Evolutionary conservation across 495 filamentous ascomycete genomes (phyloP), one percentile per base, ranked within the genome.

Genomic region (Aspergillus affinis): DNA sequence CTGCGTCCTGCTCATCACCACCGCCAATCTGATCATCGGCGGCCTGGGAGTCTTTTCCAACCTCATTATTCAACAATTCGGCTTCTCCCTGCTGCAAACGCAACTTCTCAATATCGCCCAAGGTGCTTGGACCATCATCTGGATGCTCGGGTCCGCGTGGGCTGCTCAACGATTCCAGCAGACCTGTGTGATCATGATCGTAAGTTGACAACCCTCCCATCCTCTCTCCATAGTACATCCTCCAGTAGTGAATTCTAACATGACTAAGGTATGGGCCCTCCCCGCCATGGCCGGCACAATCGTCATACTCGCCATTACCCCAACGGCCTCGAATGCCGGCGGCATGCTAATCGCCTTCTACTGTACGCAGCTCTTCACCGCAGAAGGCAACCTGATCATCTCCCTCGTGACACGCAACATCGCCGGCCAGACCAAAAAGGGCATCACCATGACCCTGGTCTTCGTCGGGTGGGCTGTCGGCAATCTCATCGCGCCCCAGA

Each of bases 341-440:
- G 63, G 63, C 30, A 61, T 68, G 54, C 57, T 71, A 29, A 61
- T 69, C 44, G 64, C 62, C 12, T 66, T 67, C 60, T 69, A 69
- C 57, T 66, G 64, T 61, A 69, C 67, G 17, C 67, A 65, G 20
- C 67, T 61, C 41, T 59, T 69, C 60, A 58, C 58, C 0, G 64
- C 64, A 4, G 55, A 64, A 50, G 62, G 65, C 18, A 66, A 68
- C 54, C 56, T 69, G 54, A 61, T 66, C 13, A 64, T 85, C 20
- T 78, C 77, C 4, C 68, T 85, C 9, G 80, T 85, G 44, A 76
- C 74, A 0, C 79, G 76, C 23, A 87, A 88, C 51, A 74, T 86
- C 3, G 82, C 81, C 1, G 84, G 84, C 8, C 86, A 85, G 67
- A 85, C 85, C 2, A 88, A 88, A 70, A 87, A 87, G 55, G 65